Evolutionary conservation across 805 yeast species (phyloP), one percentile per base, ranked within the genome.

Genomic region (Candida nanaspora): DNA sequence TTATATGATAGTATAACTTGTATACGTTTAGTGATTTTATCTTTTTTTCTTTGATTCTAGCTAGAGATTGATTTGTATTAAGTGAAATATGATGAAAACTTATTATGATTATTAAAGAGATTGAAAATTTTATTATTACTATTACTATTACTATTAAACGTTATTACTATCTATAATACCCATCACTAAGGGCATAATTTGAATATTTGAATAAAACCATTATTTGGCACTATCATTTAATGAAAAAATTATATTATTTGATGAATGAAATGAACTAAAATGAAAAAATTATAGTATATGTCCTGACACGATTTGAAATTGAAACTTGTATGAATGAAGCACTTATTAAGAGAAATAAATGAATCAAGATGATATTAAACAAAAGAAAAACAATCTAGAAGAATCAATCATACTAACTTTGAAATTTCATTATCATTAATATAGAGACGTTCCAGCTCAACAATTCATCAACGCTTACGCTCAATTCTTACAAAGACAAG

Each of bases 361-460:
- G n/a, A n/a, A n/a, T n/a, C n/a, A 8, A 2, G 19, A 34, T 4
- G 9, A 14, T 16, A 18, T 30, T 18, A 22, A n/a, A 22, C 40
- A n/a, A 9, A 28, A 31, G 35, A 10, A 16, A 16, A 15, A 30
- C 35, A 14, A 6, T 8, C 9, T n/a, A 20, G 33, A 15, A 18
- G n/a, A 26, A 25, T 15, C 33, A 28, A 31, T 13, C 20, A 28
- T 44, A 41, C 45, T 44, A 40, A 48, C 46, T 38, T 34, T 16
- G n/a, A n/a, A n/a, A n/a, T n/a, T n/a, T n/a, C n/a, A n/a, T n/a
- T n/a, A n/a, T n/a, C n/a, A 61, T 47, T 35, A 34, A 41, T 62
- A 61, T 63, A 88, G 96, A 85, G 98, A 93, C 97, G 98, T 93
- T 76, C 96, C 98, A 77, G 98, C 98, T 74, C 98, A 93, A 85